Evolutionary conservation across 169 alveolate species (phyloP), one percentile per base, ranked within the genome.

Genomic region (Cryptosporidium canis): DNA sequence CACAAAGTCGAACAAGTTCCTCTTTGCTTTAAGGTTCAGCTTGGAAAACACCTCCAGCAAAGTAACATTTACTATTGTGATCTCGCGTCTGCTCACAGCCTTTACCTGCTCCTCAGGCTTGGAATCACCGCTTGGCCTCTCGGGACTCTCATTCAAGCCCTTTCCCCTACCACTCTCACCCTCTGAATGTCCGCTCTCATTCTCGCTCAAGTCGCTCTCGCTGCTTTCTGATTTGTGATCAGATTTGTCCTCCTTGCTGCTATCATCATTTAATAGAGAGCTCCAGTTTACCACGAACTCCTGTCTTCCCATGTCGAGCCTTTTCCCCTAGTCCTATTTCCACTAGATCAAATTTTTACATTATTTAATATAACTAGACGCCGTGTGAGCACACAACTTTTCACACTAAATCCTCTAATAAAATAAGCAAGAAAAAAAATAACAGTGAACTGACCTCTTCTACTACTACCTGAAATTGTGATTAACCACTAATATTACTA

Each of bases 31-130:
- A 21, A 77, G 29, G 27, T 43, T 61, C 63, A 77, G 51, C 58
- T 37, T 58, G 33, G 64, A 33, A 77, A 77, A 61, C 11, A 63
- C 64, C 16, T 77, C 87, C 64, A 77, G 24, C 8, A 77, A 43
- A 5, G 44, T 47, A 3, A 55, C 87, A 14, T 27, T 68, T 41
- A 45, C 21, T 6, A 48, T 29, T 21, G 66, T 68, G 8, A 43
- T 51, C 47, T 45, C 83, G 16, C 58, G 39, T 21, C 35, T 70
- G 18, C 9, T 29, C 24, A 21, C 66, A 8, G 33, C 27, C 29
- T 68, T 45, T 21, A 29, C n/a, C 27, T 68, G 14, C 8, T n/a
- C 37, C 3, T 70, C 31, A 11, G 33, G 14, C 29, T 48, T 41
- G 14, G 12, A 3, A n/a, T 12, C 65, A n/a, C 5, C 27, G 12